A percentile compares a stretch with the other conserved stretches of the same genome.
Evolutionary conservation across 495 filamentous ascomycete genomes (phyloP).

Genomic region (Aspergillus bridgeri): DNA sequence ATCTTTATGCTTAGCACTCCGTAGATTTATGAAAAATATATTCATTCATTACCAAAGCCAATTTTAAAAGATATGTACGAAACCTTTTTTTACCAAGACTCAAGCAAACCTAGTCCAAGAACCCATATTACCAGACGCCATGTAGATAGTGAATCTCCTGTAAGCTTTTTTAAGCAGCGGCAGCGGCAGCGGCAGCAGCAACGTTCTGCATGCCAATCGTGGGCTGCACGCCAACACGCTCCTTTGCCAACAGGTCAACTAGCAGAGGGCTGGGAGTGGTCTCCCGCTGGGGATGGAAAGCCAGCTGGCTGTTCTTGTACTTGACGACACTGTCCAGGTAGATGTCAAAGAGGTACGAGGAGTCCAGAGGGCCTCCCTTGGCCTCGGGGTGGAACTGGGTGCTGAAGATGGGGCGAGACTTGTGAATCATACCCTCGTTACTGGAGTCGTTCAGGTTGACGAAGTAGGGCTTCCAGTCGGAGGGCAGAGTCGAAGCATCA

Average conservation of each 20-base stretch:
- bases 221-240: slow-evolving; percentile 86
- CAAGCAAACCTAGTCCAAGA: slow-evolving; percentile 9
- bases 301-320: slow-evolving; percentile 78
- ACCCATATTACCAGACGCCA: no score
- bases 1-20: no score
- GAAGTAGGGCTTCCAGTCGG: slow-evolving; percentile 95
- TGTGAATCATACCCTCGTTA: slow-evolving; percentile 96
- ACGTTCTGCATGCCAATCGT: slow-evolving; percentile 53
- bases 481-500: slow-evolving; percentile 74
- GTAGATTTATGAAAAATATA: no score
- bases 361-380: slow-evolving; percentile 92
- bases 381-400: slow-evolving; percentile 99
- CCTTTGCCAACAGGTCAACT: slow-evolving; percentile 86
- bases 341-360: slow-evolving; percentile 90
- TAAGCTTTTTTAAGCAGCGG: slow-evolving; percentile 20
- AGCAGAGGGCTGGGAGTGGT: slow-evolving; percentile 81
- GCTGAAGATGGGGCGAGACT: slow-evolving; percentile 92
- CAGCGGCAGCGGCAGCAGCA: slow-evolving; percentile 39
- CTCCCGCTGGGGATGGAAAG: slow-evolving; percentile 63
- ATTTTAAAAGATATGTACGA: slow-evolving; percentile 7
- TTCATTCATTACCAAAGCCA: slow-evolving; percentile 4
- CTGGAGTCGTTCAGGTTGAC: slow-evolving; percentile 93
- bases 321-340: slow-evolving; percentile 85
- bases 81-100: neutral
- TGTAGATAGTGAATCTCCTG: slow-evolving; percentile 14